Percentiles rank a stretch among this genome's conserved stretches.
phyloP scores from a whole-genome alignment of 2,329 filamentous ascomycete species.

The Clonostachys rhizophaga region DNA sequence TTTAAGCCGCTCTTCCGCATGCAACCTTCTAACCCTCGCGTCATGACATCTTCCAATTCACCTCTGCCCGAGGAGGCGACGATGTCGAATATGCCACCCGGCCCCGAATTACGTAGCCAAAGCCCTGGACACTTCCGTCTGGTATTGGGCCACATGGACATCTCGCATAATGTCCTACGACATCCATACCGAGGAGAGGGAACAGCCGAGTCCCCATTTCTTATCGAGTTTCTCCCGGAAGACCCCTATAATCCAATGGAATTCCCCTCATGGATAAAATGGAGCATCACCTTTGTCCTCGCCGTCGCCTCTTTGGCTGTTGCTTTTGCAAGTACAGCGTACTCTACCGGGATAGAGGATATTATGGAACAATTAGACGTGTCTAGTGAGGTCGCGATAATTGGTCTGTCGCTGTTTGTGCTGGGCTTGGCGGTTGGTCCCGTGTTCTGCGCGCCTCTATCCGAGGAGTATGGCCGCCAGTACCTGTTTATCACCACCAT shows the following conservation, averaged over 20 bases:
- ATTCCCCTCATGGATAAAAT: constrained; percentile 50
- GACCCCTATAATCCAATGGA: constrained; percentile 61
- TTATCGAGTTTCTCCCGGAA: constrained; percentile 58
- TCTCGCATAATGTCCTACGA: too few species aligned
- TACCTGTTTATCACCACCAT: constrained; percentile 54
- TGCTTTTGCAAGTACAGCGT: constrained; percentile 60
- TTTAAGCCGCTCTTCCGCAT: too few species aligned
- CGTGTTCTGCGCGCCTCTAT: constrained; percentile 25
- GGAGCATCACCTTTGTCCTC: constrained; percentile 54
- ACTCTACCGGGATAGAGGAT: constrained; percentile 27
- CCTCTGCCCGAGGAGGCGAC: too few species aligned
- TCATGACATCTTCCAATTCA: too few species aligned
- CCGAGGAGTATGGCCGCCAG: constrained; percentile 54
- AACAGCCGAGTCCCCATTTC: constrained; percentile 57
- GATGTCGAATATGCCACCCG: too few species aligned
- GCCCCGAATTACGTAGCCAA: too few species aligned
- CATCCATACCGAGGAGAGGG: constrained; percentile 23
- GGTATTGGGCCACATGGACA: too few species aligned
- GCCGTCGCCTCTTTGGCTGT: constrained; percentile 60
- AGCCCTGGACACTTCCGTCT: too few species aligned
- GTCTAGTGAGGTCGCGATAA: constrained; percentile 63
- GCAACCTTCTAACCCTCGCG: too few species aligned
- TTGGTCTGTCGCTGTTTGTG: constrained; percentile 58
- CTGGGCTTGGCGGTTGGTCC: constrained; percentile 36
- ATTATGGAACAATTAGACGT: constrained; percentile 65